Conservation (phyloP, 176 grass and related monocot species). For the Lolium perenne region DNA sequence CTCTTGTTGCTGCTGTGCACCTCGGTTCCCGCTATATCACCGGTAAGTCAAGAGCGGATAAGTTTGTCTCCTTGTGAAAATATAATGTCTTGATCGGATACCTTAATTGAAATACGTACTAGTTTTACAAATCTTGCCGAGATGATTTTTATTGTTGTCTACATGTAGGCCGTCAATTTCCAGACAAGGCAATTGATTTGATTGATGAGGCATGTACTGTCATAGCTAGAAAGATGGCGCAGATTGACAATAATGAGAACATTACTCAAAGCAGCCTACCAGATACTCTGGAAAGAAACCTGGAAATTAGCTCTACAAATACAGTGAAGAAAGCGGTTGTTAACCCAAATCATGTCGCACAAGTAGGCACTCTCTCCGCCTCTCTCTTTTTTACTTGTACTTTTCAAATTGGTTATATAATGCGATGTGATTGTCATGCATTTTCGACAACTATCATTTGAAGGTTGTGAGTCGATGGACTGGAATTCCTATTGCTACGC, state of each 20-base stretch:
- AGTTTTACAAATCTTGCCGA: too few relatives aligned
- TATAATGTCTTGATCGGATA: not conserved
- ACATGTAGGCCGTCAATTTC: not conserved
- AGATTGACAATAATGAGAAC: not conserved
- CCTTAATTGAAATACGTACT: too few relatives aligned
- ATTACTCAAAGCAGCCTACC: not conserved
- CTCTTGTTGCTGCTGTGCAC: not conserved
- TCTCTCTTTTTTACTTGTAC: too few relatives aligned
- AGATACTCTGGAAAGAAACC: not conserved
- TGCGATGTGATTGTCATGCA: not conserved
- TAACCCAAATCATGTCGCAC: not conserved
- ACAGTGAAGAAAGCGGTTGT: not conserved
- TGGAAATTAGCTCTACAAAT: not conserved
- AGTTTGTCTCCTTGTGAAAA: not conserved
- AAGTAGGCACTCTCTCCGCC: not conserved
- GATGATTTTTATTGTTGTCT: not conserved
- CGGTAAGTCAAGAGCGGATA: not conserved
- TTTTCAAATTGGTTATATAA: not conserved
- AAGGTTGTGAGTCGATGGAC: conserved; percentile 10
- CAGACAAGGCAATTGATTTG: conserved; percentile 1
- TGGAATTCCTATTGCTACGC: not conserved
- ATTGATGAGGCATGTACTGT: not conserved
- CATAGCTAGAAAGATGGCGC: not conserved
- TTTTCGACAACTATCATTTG: not conserved
- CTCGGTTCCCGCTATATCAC: not conserved